These are phyloP conservation scores for Bipolaris victoriae DNA, from an alignment of 2,329 filamentous ascomycete genomes.

Conservation along the genomic window DNA sequence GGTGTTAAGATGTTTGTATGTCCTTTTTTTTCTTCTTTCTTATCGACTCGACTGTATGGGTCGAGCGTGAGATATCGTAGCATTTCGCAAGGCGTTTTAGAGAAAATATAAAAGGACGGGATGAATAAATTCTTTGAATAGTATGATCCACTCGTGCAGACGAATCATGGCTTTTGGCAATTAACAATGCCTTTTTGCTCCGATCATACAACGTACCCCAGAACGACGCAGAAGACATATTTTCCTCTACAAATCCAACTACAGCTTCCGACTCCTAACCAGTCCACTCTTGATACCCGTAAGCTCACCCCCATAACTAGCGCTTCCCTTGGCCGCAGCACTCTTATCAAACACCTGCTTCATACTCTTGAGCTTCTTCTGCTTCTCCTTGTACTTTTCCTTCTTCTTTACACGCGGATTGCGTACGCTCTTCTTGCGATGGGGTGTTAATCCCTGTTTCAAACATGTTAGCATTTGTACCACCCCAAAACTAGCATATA, in stretches of 20 bases:
- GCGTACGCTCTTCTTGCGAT: conserved; percentile 89
- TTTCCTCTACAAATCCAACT: conserved; percentile 28
- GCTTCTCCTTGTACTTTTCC: conserved; percentile 93
- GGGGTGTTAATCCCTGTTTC: conserved; percentile 66
- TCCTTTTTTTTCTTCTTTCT: background rate
- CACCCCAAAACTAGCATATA: too few species aligned
- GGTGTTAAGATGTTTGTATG: conserved; percentile 53
- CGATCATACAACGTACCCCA: too few species aligned
- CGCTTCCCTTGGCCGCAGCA: conserved; percentile 72
- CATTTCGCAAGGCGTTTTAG: conserved; percentile 2
- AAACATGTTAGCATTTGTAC: background rate
- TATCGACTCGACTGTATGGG: background rate
- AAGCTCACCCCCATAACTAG: conserved; percentile 79
- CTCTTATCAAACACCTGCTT: conserved; percentile 75
- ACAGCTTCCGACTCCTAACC: conserved; percentile 92
- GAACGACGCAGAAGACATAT: too few species aligned
- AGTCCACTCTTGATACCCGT: conserved; percentile 95
- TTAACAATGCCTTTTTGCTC: background rate
- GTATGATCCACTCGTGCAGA: too few species aligned
- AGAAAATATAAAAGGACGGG: background rate
- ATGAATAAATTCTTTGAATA: background rate
- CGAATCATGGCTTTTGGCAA: background rate
- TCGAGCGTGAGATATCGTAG: background rate
- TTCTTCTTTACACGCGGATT: conserved; percentile 98
- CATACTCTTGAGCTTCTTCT: conserved; percentile 93